Evolutionary conservation across 176 grass and related monocot genomes (phyloP), one percentile per base, ranked within the genome.

Genomic region (Oryza rufipogon): DNA sequence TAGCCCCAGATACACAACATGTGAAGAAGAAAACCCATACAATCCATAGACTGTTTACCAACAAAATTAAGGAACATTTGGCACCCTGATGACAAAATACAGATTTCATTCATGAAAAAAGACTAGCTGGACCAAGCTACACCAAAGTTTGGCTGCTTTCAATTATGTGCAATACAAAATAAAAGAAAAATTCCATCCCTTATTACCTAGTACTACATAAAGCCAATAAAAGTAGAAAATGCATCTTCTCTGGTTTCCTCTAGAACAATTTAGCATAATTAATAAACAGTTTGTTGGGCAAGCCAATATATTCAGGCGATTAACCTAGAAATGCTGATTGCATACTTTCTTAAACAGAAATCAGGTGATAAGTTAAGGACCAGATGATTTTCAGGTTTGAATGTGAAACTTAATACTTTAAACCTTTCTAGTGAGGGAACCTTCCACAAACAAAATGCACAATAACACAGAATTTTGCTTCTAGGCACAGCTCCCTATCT

Each of bases 351-450:
- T 47, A 12, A 47, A 47, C 45, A 77, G 28, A 73, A 42, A 66
- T 30, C 76, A 66, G 61, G 15, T 47, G 4, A 45, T 66, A 79
- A 10, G 61, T 23, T 32, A 66, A 67, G 11, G 28, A 58, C 9
- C 13, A 71, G 4, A 19, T 38, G n/a, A 39, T 76, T 74, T 72
- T 41, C 64, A 47, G 45, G 45, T 47, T 47, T 47, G 11, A 72
- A 76, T 68, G 16, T 3, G 11, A 81, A 42, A 60, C 2, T 48
- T 73, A 44, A 4, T 1, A 71, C 22, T 42, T 78, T n/a, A 42
- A 79, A 83, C 56, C 74, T 44, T 83, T 41, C 1, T 28, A 17
- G 41, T 66, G 28, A 16, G 36, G 61, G 61, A 72, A 71, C 25
- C 9, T 45, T 63, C 25, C 66, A 78, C 41, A 19, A 19, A 11